These are phyloP conservation scores for Neurospora hispaniola DNA, from an alignment of 495 filamentous ascomycete species.

Conservation along the genomic window DNA sequence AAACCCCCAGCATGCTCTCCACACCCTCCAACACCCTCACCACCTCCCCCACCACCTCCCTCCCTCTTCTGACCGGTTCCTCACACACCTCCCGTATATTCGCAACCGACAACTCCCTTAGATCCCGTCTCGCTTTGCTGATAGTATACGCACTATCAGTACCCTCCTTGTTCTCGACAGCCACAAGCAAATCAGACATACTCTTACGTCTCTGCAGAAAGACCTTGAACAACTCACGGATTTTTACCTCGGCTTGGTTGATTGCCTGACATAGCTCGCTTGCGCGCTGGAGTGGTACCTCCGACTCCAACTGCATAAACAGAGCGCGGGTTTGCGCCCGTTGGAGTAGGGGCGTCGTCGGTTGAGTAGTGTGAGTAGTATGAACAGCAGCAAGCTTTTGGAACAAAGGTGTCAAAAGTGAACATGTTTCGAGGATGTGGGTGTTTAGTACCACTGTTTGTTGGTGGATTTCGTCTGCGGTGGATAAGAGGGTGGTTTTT, in stretches of 20 bases:
- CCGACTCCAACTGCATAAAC: no score
- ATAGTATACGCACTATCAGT: background rate
- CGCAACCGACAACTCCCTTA: background rate
- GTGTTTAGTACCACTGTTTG: background rate
- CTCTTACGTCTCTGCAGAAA: background rate
- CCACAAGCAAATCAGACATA: background rate
- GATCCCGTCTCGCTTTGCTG: background rate
- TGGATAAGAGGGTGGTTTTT: fast-evolving
- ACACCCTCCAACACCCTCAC: background rate
- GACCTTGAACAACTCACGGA: background rate
- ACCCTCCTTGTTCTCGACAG: background rate
- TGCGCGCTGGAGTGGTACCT: background rate
- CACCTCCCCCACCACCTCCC: background rate
- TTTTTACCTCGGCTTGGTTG: background rate
- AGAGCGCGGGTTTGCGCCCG: no score
- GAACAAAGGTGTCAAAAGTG: fast-evolving
- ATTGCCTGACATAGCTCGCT: background rate
- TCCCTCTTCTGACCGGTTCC: background rate
- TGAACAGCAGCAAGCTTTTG: background rate
- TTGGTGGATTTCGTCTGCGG: background rate
- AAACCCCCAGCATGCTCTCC: no score
- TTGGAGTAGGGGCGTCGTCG: no score
- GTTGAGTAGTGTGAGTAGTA: no score
- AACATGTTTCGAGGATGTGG: background rate
- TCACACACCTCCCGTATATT: background rate